phyloP scores from a whole-genome alignment of 495 filamentous ascomycete genomes.

The Evansstolkia leycettana region DNA sequence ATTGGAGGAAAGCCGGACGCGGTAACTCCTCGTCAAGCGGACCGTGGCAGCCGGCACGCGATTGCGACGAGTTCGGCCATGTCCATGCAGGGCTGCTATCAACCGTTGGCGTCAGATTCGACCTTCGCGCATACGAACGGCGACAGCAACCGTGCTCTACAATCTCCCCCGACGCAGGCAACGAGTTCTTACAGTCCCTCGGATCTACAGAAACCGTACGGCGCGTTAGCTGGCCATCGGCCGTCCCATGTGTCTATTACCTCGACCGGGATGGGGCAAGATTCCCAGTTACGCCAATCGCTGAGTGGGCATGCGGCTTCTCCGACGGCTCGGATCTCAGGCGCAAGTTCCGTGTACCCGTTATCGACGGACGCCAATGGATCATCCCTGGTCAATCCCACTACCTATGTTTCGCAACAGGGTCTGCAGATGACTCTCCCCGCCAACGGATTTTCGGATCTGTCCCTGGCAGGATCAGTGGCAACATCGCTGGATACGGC shows the following conservation, averaged over 20 bases:
- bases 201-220: slow-evolving; percentile 6
- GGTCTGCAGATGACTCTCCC: slow-evolving; percentile 7
- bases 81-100: too few relatives aligned
- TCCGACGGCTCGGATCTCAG: slow-evolving; percentile 4
- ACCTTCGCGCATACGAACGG: slow-evolving; percentile 6
- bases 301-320: slow-evolving; percentile 4
- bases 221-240: slow-evolving; percentile 1
- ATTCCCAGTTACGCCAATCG: too few relatives aligned
- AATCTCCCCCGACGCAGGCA: slow-evolving; percentile 8
- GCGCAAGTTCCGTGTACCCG: slow-evolving; percentile 11
- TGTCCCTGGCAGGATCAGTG: slow-evolving; percentile 10
- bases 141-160: slow-evolving; percentile 7
- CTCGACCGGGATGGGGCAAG: slow-evolving; percentile 6
- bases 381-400: slow-evolving; percentile 7
- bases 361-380: slow-evolving; percentile 18
- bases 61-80: too few relatives aligned
- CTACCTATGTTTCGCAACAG: slow-evolving; percentile 13
- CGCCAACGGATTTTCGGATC: slow-evolving; percentile 18
- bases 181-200: slow-evolving; percentile 9
- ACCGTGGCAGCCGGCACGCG: not conserved
- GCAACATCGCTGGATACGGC: slow-evolving; percentile 9
- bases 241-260: slow-evolving; percentile 7
- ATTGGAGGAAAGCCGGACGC: not conserved
- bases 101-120: slow-evolving; percentile 6
- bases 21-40: not conserved